These are phyloP conservation scores for Keithomyces neogunnii DNA, from an alignment of 2,329 filamentous ascomycete genomes.

Conservation along the genomic window DNA sequence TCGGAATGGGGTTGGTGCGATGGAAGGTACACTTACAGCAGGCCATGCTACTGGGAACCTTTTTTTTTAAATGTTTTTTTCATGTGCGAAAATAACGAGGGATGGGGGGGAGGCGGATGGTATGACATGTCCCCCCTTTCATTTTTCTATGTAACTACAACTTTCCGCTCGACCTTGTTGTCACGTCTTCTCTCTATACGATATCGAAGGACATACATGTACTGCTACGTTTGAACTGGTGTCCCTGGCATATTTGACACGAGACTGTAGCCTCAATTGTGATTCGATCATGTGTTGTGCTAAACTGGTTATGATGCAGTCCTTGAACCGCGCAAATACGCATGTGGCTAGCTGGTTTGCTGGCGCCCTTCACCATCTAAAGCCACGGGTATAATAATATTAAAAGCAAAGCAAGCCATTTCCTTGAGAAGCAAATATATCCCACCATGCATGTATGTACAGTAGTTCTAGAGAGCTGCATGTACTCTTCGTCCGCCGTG, in stretches of 20 bases:
- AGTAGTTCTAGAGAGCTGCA: background rate
- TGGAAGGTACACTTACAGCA: slow-evolving; percentile 1
- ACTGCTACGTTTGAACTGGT: background rate
- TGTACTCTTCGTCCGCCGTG: background rate
- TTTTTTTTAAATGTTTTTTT: background rate
- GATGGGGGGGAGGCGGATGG: background rate
- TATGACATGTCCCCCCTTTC: slow-evolving; percentile 3
- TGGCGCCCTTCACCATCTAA: background rate
- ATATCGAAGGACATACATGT: background rate
- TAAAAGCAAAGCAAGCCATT: background rate
- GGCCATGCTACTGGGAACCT: background rate
- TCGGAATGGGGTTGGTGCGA: background rate
- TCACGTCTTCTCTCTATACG: slow-evolving; percentile 5
- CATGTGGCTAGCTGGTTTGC: background rate
- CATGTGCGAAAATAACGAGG: background rate
- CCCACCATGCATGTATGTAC: no score
- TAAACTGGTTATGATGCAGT: background rate
- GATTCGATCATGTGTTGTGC: background rate
- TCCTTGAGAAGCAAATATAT: background rate
- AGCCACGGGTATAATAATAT: background rate
- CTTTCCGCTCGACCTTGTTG: slow-evolving; percentile 4
- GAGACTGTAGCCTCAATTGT: background rate
- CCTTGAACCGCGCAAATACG: no score
- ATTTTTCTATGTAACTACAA: background rate
- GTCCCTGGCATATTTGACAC: background rate